Evolutionary conservation across 495 filamentous ascomycete species (phyloP).

Genomic region (Pyrenula aspistea): DNA sequence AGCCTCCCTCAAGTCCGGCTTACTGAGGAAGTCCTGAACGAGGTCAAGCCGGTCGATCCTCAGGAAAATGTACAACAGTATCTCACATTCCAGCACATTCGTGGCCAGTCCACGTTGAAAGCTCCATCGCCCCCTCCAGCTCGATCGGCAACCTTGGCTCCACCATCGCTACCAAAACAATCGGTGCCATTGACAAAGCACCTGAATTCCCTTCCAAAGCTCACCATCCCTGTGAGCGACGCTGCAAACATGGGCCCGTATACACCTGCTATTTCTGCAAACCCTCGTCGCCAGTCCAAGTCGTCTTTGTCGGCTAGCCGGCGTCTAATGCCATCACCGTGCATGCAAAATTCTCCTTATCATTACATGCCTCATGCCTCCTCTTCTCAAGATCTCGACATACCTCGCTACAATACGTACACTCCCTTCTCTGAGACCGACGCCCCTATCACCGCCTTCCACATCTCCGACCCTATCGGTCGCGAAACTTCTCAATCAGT

Average conservation of each 20-base stretch:
- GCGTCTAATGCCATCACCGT: not conserved
- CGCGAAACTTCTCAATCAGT: conserved; percentile 77
- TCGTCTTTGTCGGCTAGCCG: not conserved
- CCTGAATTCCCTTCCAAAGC: conserved; percentile 44
- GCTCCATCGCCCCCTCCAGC: conserved; percentile 31
- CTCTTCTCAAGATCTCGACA: conserved; percentile 1
- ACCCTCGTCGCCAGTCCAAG: conserved; percentile 11
- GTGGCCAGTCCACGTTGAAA: conserved; percentile 27
- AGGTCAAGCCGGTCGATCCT: conserved; percentile 59
- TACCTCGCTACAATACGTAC: conserved; percentile 45
- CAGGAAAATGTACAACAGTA: conserved; percentile 88
- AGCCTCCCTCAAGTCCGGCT: conserved; percentile 50
- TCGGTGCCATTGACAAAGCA: conserved; percentile 16
- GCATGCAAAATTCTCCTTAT: conserved; percentile 1
- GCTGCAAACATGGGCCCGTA: conserved; percentile 6
- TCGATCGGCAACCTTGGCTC: conserved; percentile 22
- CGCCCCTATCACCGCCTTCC: conserved; percentile 68
- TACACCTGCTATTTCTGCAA: conserved; percentile 8
- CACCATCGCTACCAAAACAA: conserved; percentile 29
- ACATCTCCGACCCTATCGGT: conserved; percentile 46
- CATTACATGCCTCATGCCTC: conserved; percentile 4
- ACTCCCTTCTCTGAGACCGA: conserved; percentile 87
- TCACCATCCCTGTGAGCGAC: conserved; percentile 35
- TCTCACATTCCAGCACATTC: conserved; percentile 62
- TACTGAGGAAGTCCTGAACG: conserved; percentile 56